Evolutionary conservation across 805 yeast species (phyloP), one percentile per base, ranked within the genome.

Genomic region (Maudiozyma bulderi): DNA sequence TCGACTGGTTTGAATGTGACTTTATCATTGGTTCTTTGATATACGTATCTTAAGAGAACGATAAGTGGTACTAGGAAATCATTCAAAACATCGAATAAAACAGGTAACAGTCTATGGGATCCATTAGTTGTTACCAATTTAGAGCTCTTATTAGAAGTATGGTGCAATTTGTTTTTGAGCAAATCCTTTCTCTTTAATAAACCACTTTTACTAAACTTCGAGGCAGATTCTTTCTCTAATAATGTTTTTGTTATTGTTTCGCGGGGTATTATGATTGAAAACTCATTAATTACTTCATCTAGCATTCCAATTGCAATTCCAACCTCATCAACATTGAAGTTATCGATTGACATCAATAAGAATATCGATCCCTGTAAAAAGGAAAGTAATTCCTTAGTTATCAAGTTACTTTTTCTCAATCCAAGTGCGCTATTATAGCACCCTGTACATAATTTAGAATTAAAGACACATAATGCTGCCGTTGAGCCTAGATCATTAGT

Each of bases 281-380:
- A 51, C 6, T 47, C 43, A 13, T 56, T 49, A 14, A 58, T 51
- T 3, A 62, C 51, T 13, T 50, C 51, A 8, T 60, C 55, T 14
- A 65, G 46, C 64, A 65, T 57, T 1, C 66, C 68, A 14, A 61
- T 49, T 2, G 69, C 59, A n/a, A 49, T 42, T 5, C 67, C 67
- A 26, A 53, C 48, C 37, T 60, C 55, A 37, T 60, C 59, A 13
- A 48, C 48, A 30, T 55, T 52, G 47, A 55, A 65, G 46, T 58
- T 57, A 40, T 65, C 64, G 39, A 65, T 50, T 1, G 69, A 65
- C 13, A 64, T 28, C 42, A 65, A 43, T 28, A 61, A 46, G 38
- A 57, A 59, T 3, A 57, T 45, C 38, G 62, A 47, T 15, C 61
- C 53, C 9, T 61, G 55, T 14, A 65, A 49, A 46, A 58, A 65